Conservation (phyloP, 2,329 filamentous ascomycete species). For the Epichloe gansuensis region DNA sequence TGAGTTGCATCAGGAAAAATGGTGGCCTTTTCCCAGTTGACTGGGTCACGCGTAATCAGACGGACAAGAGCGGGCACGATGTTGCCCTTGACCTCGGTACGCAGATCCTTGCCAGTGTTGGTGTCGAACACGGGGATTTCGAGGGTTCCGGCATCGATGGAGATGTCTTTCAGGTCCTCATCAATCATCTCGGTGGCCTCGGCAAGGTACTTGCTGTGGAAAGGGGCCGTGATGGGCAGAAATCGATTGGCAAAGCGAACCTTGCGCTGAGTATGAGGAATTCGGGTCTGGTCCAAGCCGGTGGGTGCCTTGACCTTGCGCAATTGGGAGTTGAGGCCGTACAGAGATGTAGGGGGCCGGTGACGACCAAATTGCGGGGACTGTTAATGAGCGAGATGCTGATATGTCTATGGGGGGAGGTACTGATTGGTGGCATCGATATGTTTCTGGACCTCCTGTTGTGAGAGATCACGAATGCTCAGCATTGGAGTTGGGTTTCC, state of each 20-base stretch:
- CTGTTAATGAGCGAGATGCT: constrained; percentile 94
- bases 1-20: constrained; percentile 85
- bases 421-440: constrained; percentile 97
- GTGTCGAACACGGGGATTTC: constrained; percentile 85
- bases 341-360: constrained; percentile 92
- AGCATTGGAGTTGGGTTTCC: constrained; percentile 96
- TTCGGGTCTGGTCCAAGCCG: constrained; percentile 88
- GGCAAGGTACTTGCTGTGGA: constrained; percentile 89
- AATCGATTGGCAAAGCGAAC: constrained; percentile 95
- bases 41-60: constrained; percentile 87
- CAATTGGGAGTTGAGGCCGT: constrained; percentile 87
- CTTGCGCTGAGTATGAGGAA: constrained; percentile 92
- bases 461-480: constrained; percentile 86
- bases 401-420: constrained; percentile 88
- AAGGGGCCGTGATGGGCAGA: constrained; percentile 91
- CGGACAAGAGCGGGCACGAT: constrained; percentile 78
- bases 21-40: constrained; percentile 94
- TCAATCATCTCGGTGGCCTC: constrained; percentile 74
- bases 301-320: constrained; percentile 96
- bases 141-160: constrained; percentile 60
- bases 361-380: constrained; percentile 91
- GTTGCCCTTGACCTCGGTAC: constrained; percentile 57
- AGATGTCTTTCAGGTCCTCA: constrained; percentile 73
- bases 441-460: constrained; percentile 84
- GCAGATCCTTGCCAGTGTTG: constrained; percentile 74